phyloP scores from a whole-genome alignment of 2,329 filamentous ascomycete genomes.

The Fusarium tuaranense region DNA sequence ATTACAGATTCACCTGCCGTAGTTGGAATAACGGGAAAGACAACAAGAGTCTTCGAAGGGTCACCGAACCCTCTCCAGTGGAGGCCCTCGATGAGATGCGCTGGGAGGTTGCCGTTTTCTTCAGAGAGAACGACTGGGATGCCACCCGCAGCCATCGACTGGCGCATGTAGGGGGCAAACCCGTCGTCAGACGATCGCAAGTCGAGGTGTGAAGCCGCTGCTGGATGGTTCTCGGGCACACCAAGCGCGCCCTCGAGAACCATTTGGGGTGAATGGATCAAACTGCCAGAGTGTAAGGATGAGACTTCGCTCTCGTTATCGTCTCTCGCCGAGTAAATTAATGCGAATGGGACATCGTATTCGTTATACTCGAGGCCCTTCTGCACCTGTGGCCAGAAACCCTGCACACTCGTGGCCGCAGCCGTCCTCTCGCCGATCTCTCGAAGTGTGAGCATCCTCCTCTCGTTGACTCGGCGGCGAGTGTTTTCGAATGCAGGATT shows the following conservation, averaged over 20 bases:
- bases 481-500: slow-evolving; percentile 88
- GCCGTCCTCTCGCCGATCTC: slow-evolving; percentile 83
- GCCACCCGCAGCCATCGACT: slow-evolving; percentile 75
- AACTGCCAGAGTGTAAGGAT: slow-evolving; percentile 76
- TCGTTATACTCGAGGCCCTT: slow-evolving; percentile 79
- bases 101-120: slow-evolving; percentile 74
- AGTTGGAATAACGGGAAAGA: slow-evolving; percentile 84
- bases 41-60: slow-evolving; percentile 75
- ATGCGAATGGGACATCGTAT: slow-evolving; percentile 79
- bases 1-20: slow-evolving; percentile 76
- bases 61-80: slow-evolving; percentile 79
- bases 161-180: slow-evolving; percentile 80
- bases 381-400: slow-evolving; percentile 79
- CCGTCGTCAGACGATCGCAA: slow-evolving; percentile 76
- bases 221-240: slow-evolving; percentile 71
- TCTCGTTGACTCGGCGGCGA: slow-evolving; percentile 79
- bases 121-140: slow-evolving; percentile 75
- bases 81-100: slow-evolving; percentile 73
- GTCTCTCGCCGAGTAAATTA: slow-evolving; percentile 81
- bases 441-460: slow-evolving; percentile 81
- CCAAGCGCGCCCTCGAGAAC: slow-evolving; percentile 80
- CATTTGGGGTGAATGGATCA: slow-evolving; percentile 71
- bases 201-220: slow-evolving; percentile 73
- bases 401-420: slow-evolving; percentile 76
- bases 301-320: slow-evolving; percentile 78